Evolutionary conservation across 257 asterid genomes (phyloP).

Genomic region (Solanum appendiculatum): DNA sequence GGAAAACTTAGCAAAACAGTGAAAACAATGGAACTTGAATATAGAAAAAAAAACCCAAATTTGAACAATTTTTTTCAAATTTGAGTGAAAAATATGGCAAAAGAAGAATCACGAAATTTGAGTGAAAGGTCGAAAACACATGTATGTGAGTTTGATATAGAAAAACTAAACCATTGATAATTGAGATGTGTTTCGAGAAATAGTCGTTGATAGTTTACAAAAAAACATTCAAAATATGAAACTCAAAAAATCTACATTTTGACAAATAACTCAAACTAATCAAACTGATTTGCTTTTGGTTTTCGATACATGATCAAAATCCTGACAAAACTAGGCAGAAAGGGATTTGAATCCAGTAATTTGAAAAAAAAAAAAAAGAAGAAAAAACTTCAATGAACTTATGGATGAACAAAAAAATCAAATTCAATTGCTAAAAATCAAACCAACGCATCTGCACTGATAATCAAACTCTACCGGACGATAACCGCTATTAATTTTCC

Average conservation of each 20-base stretch:
- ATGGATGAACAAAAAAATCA: background rate
- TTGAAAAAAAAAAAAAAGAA: background rate
- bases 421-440: background rate
- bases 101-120: background rate
- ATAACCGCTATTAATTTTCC: background rate
- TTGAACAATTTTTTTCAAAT: background rate
- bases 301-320: background rate
- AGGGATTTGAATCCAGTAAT: background rate
- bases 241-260: background rate
- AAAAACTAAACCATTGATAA: too few relatives aligned
- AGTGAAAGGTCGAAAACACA: background rate
- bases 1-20: background rate
- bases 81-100: background rate
- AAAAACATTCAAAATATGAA: background rate
- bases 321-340: background rate
- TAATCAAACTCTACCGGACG: background rate
- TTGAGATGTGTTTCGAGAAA: too few relatives aligned
- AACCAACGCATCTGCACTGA: background rate
- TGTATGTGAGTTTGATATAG: accelerated
- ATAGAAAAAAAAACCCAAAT: background rate
- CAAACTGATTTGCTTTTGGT: background rate
- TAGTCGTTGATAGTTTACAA: accelerated
- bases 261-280: too few relatives aligned
- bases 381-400: background rate
- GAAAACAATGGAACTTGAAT: background rate